A percentile compares a stretch with the other conserved stretches of the same genome.
Evolutionary conservation across 2,329 filamentous ascomycete genomes (phyloP).

Genomic region (Fusarium keratoplasticum): DNA sequence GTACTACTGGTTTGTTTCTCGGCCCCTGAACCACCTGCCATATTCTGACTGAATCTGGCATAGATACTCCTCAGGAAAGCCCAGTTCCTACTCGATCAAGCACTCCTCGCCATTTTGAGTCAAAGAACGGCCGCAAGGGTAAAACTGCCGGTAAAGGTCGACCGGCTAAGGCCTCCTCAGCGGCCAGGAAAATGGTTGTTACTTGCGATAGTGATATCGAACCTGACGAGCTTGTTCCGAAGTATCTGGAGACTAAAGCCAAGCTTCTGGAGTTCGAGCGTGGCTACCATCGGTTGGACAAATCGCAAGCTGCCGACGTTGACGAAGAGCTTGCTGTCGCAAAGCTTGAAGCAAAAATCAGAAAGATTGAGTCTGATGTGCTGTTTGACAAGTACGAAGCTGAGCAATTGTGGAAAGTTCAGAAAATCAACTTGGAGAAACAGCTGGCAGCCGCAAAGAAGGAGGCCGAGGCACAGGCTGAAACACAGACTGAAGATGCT

Average conservation of each 20-base stretch:
- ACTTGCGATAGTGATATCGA: slow-evolving; percentile 78
- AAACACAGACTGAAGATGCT: slow-evolving; percentile 35
- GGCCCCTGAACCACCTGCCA: background rate
- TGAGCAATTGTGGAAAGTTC: slow-evolving; percentile 72
- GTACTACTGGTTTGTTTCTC: slow-evolving; percentile 44
- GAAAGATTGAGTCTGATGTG: slow-evolving; percentile 81
- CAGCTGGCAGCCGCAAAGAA: slow-evolving; percentile 66
- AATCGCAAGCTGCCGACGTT: slow-evolving; percentile 28
- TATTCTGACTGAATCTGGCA: slow-evolving; percentile 16
- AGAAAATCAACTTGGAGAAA: slow-evolving; percentile 70
- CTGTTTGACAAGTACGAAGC: slow-evolving; percentile 77
- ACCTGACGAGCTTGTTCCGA: slow-evolving; percentile 78
- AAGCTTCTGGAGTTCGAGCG: slow-evolving; percentile 73
- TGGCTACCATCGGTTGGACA: slow-evolving; percentile 27
- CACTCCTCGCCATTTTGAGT: slow-evolving; percentile 57
- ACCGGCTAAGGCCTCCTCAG: slow-evolving; percentile 38
- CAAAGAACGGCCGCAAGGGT: slow-evolving; percentile 41
- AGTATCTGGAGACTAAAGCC: slow-evolving; percentile 80
- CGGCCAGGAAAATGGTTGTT: slow-evolving; percentile 58
- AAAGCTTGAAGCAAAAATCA: slow-evolving; percentile 79
- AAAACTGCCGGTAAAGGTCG: slow-evolving; percentile 50
- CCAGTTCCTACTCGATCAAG: slow-evolving; percentile 62
- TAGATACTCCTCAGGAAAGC: slow-evolving; percentile 63
- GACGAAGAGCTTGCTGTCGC: slow-evolving; percentile 62
- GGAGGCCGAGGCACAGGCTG: slow-evolving; percentile 36